Evolutionary conservation across 179 eudicot genomes (phyloP).

Genomic region (Silene noctiflora): DNA sequence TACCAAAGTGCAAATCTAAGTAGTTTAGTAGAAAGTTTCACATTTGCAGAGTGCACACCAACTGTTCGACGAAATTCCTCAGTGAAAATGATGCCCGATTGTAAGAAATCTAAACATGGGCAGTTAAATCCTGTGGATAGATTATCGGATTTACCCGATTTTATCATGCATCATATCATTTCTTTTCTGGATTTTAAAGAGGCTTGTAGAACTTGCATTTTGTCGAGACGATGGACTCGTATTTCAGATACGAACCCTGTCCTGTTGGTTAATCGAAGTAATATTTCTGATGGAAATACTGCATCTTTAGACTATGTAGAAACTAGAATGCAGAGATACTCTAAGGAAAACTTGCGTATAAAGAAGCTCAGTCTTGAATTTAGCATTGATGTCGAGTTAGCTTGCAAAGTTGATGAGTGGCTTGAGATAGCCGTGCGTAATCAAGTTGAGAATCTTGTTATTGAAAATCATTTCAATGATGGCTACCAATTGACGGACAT

Average conservation of each 20-base stretch:
- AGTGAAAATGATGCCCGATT: background rate
- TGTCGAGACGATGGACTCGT: background rate
- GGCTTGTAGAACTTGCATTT: slow-evolving; percentile 4
- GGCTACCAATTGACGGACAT: background rate
- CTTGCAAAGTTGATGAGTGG: background rate
- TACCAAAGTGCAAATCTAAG: too few species aligned
- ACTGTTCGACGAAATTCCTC: slow-evolving; percentile 19
- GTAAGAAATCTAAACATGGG: background rate
- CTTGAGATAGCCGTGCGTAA: background rate
- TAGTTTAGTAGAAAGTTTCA: too few species aligned
- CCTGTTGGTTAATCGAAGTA: background rate
- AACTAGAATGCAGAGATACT: background rate
- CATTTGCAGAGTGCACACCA: background rate
- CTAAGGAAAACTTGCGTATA: background rate
- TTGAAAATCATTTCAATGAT: too few species aligned
- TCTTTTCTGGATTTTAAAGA: background rate
- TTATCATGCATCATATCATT: slow-evolving; percentile 10
- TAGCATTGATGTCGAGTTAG: background rate
- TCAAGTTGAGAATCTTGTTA: background rate
- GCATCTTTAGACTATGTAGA: background rate
- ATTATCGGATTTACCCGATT: background rate
- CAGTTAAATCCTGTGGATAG: background rate
- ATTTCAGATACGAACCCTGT: background rate
- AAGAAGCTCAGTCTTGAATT: background rate
- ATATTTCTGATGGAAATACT: background rate